These are phyloP conservation scores for Ceratocystis variospora DNA, from an alignment of 2,329 filamentous ascomycete species.

Conservation along the genomic window DNA sequence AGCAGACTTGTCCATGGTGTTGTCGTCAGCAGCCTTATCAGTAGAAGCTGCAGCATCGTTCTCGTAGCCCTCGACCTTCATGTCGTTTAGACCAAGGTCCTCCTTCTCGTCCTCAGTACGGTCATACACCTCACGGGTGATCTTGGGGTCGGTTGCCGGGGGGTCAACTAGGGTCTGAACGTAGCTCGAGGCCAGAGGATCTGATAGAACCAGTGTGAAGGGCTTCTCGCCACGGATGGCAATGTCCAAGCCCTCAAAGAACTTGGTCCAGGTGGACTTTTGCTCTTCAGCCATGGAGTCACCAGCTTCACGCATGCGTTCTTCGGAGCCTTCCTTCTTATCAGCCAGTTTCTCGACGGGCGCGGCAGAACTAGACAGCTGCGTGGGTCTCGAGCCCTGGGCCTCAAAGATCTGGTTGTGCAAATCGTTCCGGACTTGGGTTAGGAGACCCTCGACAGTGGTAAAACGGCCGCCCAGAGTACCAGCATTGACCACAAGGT, in stretches of 20 bases:
- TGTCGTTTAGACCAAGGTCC: slow-evolving; percentile 77
- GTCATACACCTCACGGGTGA: slow-evolving; percentile 68
- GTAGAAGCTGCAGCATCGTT: slow-evolving; percentile 36
- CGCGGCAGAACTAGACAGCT: not conserved
- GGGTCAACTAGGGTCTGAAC: slow-evolving; percentile 80
- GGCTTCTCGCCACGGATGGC: slow-evolving; percentile 69
- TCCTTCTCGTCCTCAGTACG: slow-evolving; percentile 88
- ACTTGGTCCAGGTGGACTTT: slow-evolving; percentile 60
- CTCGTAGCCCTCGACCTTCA: slow-evolving; percentile 74
- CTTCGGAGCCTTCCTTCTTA: slow-evolving; percentile 38
- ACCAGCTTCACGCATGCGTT: slow-evolving; percentile 41
- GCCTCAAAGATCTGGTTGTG: slow-evolving; percentile 75
- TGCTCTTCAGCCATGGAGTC: slow-evolving; percentile 60
- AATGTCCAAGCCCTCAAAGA: slow-evolving; percentile 62
- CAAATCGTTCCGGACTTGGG: slow-evolving; percentile 82
- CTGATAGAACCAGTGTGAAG: slow-evolving; percentile 72
- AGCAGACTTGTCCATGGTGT: slow-evolving; percentile 16
- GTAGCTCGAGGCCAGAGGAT: slow-evolving; percentile 85
- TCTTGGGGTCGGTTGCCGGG: slow-evolving; percentile 56
- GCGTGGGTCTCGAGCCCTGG: slow-evolving; percentile 25
- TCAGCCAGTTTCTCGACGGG: slow-evolving; percentile 3
- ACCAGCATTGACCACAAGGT: slow-evolving; percentile 77
- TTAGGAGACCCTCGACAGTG: slow-evolving; percentile 85
- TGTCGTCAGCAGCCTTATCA: slow-evolving; percentile 25
- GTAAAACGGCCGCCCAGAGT: slow-evolving; percentile 94